Percentiles rank a stretch among this genome's conserved stretches.
These are phyloP conservation scores for Acanthamoeba triangularis DNA, from an alignment of 208 protist genomes.

Conservation along the genomic window DNA sequence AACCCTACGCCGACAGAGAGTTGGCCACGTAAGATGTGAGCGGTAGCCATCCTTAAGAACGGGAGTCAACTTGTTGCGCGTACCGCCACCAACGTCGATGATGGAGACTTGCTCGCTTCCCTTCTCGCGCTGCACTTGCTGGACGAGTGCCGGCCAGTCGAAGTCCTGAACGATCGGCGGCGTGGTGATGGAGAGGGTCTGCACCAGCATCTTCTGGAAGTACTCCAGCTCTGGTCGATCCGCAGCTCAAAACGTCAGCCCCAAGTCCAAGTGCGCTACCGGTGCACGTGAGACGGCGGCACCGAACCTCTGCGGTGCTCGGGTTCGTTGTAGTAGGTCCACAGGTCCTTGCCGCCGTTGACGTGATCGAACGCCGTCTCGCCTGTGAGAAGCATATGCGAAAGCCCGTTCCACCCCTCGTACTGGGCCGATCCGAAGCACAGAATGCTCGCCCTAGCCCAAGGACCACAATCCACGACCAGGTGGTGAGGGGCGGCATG, in stretches of 20 bases:
- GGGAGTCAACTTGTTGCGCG: neutral
- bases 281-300: too few species aligned
- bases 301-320: neutral
- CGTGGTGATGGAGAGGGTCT: constrained; percentile 32
- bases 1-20: neutral
- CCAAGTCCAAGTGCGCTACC: too few species aligned
- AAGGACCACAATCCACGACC: neutral
- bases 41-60: too few species aligned
- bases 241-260: too few species aligned
- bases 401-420: constrained; percentile 36
- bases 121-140: neutral
- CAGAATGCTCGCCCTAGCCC: constrained; percentile 3
- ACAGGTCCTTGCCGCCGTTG: neutral
- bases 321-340: constrained; percentile 56
- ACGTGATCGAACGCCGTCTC: neutral
- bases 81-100: constrained; percentile 59
- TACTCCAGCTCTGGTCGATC: neutral
- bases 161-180: constrained; percentile 65
- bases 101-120: neutral
- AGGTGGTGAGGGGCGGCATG: neutral
- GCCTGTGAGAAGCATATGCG: constrained; percentile 42
- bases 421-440: constrained; percentile 53
- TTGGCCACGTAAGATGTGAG: neutral
- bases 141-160: constrained; percentile 11
- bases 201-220: constrained; percentile 24